Evolutionary conservation across 2,329 filamentous ascomycete genomes (phyloP).

Genomic region (Epichloe festucae): DNA sequence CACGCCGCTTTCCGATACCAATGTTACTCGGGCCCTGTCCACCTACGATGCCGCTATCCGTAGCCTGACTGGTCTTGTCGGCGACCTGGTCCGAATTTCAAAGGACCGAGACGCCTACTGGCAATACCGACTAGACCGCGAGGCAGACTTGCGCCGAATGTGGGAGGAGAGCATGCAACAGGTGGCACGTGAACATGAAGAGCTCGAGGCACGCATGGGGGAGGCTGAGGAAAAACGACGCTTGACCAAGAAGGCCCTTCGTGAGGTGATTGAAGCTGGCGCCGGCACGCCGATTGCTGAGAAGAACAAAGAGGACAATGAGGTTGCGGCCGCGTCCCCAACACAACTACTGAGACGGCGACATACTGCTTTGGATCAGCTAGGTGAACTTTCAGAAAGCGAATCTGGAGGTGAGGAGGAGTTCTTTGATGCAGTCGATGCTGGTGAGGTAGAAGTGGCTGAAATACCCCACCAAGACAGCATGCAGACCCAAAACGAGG

Average conservation of each 20-base stretch:
- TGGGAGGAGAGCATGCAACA: conserved; percentile 99
- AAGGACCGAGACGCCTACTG: conserved; percentile 91
- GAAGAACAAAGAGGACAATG: conserved; percentile 20
- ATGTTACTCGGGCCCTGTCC: conserved; percentile 61
- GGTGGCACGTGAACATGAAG: conserved; percentile 88
- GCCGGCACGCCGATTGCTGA: conserved; percentile 17
- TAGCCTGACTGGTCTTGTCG: conserved; percentile 72
- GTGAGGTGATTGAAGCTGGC: conserved; percentile 59
- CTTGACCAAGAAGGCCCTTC: conserved; percentile 76
- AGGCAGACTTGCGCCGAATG: conserved; percentile 82
- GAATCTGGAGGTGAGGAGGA: conserved; percentile 78
- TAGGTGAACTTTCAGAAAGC: conserved; percentile 65
- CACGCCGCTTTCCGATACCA: conserved; percentile 61
- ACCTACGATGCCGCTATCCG: conserved; percentile 85
- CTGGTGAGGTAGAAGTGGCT: conserved; percentile 74
- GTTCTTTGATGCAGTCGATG: conserved; percentile 94
- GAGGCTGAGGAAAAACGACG: conserved; percentile 78
- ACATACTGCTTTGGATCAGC: conserved; percentile 54
- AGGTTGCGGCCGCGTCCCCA: conserved; percentile 25
- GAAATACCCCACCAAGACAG: conserved; percentile 45
- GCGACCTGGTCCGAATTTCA: conserved; percentile 81
- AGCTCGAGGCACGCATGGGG: conserved; percentile 74
- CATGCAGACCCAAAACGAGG: conserved; percentile 25
- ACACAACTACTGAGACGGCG: conserved; percentile 34
- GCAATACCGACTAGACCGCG: conserved; percentile 87